phyloP scores from a whole-genome alignment of 2,329 filamentous ascomycete genomes.

The Exophiala phaeomuriformis region DNA sequence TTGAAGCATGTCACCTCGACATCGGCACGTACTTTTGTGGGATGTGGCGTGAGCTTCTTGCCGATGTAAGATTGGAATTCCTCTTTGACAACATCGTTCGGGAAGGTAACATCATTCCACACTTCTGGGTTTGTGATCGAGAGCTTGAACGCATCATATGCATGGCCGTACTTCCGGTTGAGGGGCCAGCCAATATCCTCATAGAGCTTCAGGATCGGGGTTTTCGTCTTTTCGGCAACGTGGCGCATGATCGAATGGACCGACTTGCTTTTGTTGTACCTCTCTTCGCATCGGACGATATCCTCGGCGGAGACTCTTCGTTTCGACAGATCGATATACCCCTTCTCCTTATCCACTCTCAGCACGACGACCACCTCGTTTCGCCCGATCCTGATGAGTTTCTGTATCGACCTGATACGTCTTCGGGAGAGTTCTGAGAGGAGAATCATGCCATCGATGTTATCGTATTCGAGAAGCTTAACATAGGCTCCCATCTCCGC shows the following conservation, averaged over 20 bases:
- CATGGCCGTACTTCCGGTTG: slow-evolving; percentile 94
- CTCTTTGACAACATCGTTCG: slow-evolving; percentile 73
- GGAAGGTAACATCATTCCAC: slow-evolving; percentile 88
- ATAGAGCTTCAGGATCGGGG: slow-evolving; percentile 90
- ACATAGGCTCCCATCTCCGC: slow-evolving; percentile 99
- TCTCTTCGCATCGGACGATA: slow-evolving; percentile 96
- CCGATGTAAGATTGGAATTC: slow-evolving; percentile 93
- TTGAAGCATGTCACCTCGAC: slow-evolving; percentile 93
- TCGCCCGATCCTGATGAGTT: slow-evolving; percentile 93
- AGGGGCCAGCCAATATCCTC: slow-evolving; percentile 93
- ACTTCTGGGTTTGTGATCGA: slow-evolving; percentile 97
- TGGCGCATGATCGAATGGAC: slow-evolving; percentile 99
- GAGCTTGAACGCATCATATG: slow-evolving; percentile 97
- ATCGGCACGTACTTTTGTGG: slow-evolving; percentile 97
- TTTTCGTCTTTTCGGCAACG: slow-evolving; percentile 92
- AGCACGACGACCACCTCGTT: slow-evolving; percentile 99
- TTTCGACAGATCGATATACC: slow-evolving; percentile 98
- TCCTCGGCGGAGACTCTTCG: slow-evolving; percentile 96
- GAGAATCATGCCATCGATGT: slow-evolving; percentile 99
- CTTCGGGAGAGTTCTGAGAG: slow-evolving; percentile 94
- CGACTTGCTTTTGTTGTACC: slow-evolving; percentile 99
- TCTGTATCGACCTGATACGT: slow-evolving; percentile 98
- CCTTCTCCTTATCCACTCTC: slow-evolving; percentile 98
- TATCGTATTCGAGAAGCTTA: slow-evolving; percentile 98
- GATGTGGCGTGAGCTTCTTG: slow-evolving; percentile 93